Conservation (phyloP, 768 basidiomycete genomes). For the Cubamyces lactineus region DNA sequence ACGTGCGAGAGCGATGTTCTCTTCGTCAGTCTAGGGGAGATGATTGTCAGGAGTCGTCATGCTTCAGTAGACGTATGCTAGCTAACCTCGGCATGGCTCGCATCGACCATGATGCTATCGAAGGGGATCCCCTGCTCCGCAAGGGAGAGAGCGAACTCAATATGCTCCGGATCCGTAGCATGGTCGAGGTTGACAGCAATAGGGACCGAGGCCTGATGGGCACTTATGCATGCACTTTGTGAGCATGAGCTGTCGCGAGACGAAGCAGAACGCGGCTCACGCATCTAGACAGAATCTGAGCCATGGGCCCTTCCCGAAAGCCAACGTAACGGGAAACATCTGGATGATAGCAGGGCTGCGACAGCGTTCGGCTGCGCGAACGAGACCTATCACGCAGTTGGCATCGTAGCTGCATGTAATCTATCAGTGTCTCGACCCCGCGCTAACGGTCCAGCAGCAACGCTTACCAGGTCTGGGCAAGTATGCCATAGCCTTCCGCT, state of each 20-base stretch:
- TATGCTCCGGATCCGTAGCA: slow-evolving; percentile 49
- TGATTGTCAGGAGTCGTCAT: neutral
- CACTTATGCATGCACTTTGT: slow-evolving; percentile 31
- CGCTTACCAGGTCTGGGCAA: slow-evolving; percentile 46
- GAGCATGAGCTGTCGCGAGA: neutral
- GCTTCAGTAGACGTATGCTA: neutral
- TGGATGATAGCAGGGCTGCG: slow-evolving; percentile 50
- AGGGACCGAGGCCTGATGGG: slow-evolving; percentile 50
- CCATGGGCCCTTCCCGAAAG: slow-evolving; percentile 50
- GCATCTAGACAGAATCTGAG: slow-evolving; percentile 48
- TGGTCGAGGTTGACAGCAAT: slow-evolving; percentile 54
- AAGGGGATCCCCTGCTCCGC: slow-evolving; percentile 51
- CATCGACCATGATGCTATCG: slow-evolving; percentile 56
- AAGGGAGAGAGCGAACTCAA: slow-evolving; percentile 48
- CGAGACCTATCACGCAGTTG: slow-evolving; percentile 47
- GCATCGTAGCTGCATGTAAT: slow-evolving; percentile 45
- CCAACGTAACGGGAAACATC: slow-evolving; percentile 50
- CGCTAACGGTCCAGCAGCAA: neutral
- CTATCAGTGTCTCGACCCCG: neutral
- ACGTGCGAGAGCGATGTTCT: slow-evolving; percentile 48
- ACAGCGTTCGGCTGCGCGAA: slow-evolving; percentile 51
- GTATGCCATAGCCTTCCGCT: slow-evolving; percentile 46
- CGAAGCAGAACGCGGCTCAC: slow-evolving; percentile 27
- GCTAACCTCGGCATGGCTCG: slow-evolving; percentile 49
- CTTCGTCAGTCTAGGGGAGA: slow-evolving; percentile 45